A percentile compares a stretch with the other conserved stretches of the same genome.
Evolutionary conservation across 176 grass and related monocot species (phyloP).

Genomic region (Phoenix roebelenii): DNA sequence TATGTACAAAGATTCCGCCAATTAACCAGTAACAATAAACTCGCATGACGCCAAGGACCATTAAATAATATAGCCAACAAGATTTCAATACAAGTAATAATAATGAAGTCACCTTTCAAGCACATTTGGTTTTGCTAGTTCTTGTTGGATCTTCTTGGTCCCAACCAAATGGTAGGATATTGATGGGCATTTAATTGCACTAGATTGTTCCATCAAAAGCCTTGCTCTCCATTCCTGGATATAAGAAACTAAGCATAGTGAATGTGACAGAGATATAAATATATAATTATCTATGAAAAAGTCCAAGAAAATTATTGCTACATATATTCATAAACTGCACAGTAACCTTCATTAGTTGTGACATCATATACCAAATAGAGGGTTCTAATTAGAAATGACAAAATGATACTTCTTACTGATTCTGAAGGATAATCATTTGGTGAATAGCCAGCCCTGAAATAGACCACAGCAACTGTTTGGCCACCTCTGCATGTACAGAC

Average conservation of each 20-base stretch:
- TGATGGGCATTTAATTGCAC: constrained; percentile 85
- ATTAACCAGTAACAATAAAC: too few species aligned
- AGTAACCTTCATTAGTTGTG: too few species aligned
- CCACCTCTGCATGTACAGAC: constrained; percentile 54
- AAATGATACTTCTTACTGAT: constrained; percentile 38
- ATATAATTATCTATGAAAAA: background rate
- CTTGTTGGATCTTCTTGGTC: constrained; percentile 72
- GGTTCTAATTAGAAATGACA: constrained; percentile 1
- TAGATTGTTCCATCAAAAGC: constrained; percentile 74
- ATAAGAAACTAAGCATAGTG: too few species aligned
- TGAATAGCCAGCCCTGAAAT: constrained; percentile 85
- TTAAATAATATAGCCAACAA: background rate
- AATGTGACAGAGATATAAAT: background rate
- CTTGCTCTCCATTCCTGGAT: constrained; percentile 80
- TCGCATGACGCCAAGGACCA: too few species aligned
- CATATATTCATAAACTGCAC: too few species aligned
- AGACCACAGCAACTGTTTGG: constrained; percentile 55
- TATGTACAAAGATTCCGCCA: too few species aligned
- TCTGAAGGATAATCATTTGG: constrained; percentile 96
- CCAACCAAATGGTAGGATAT: constrained; percentile 82
- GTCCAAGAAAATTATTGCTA: too few species aligned
- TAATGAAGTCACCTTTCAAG: constrained; percentile 70
- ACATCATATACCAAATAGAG: background rate
- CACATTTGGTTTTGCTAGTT: constrained; percentile 79
- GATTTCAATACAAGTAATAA: background rate